Evolutionary conservation across 768 basidiomycete species (phyloP), one percentile per base, ranked within the genome.

Genomic region (Macrolepiota albuminosa): DNA sequence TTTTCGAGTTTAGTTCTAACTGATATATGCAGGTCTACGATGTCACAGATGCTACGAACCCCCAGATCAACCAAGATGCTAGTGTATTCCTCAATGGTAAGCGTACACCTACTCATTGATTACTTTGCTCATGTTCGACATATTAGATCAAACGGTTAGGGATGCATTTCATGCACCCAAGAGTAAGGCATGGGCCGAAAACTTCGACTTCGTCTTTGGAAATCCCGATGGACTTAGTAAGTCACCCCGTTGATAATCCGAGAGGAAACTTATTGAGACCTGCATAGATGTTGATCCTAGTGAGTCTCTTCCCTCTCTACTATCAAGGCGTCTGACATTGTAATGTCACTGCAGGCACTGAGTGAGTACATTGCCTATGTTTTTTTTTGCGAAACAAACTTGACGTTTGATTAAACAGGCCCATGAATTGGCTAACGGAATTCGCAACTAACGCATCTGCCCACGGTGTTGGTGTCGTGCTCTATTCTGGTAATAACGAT

Each of bases 401-500:
- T 54, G n/a, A 55, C 46, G 10, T 43, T 43, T 56, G 21, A n/a
- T 50, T 31, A 3, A 21, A 33, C 46, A 87, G 85, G 63, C 81
- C 87, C 5, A 86, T 86, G 77, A 77, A 73, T 26, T 88, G 87
- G 70, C 72, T 89, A 34, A 75, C 79, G 0, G 85, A 86, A 33
- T 76, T 89, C n/a, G 86, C 87, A 4, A 79, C 83, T 13, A 89
- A 89, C 61, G 81, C 83, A 24, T 78, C 86, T 0, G 75, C 73
- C 1, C 79, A 78, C 6, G 69, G 75, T 29, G 70, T 90, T 29
- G 72, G 74, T 1, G 70, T 88, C n/a, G 72, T 88, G 10, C 69
- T 89, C 16, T 88, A 74, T 67, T 87, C 87, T 29, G 88, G 83
- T 14, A 89, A 89, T 64, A 84, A 88, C 61, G 88, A 90, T 68